Percentiles rank a stretch among this genome's conserved stretches.
These are phyloP conservation scores for Yamadazyma sp. DNA, from an alignment of 805 yeast species.

Conservation along the genomic window DNA sequence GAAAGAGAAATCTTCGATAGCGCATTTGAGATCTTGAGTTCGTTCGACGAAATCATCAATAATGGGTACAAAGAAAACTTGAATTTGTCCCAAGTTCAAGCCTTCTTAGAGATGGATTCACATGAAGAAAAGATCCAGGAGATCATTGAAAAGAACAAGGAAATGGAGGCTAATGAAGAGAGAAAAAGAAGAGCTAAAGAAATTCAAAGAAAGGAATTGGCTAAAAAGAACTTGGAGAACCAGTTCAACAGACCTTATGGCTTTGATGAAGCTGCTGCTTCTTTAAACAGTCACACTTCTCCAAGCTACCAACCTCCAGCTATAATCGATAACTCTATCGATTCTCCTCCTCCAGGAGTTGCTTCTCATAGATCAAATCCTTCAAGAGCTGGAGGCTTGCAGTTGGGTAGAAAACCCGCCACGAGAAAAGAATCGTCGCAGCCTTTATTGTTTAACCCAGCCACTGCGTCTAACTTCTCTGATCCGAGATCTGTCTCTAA, in stretches of 20 bases:
- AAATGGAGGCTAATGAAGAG: constrained; percentile 94
- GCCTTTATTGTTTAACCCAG: constrained; percentile 25
- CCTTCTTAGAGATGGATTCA: constrained; percentile 94
- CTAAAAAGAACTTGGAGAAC: constrained; percentile 57
- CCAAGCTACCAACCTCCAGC: constrained; percentile 24
- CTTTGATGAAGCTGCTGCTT: constrained; percentile 4
- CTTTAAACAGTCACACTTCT: constrained; percentile 16
- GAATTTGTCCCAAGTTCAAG: constrained; percentile 75
- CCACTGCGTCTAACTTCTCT: constrained; percentile 25
- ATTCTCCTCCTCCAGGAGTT: constrained; percentile 8
- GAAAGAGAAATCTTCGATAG: constrained; percentile 79
- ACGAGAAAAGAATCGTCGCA: constrained; percentile 27
- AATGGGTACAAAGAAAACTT: constrained; percentile 90
- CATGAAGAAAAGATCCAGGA: constrained; percentile 99
- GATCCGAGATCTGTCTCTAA: constrained; percentile 11
- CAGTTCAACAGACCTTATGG: constrained; percentile 27
- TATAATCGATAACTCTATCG: constrained; percentile 10
- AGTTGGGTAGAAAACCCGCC: constrained; percentile 61
- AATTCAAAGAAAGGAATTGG: constrained; percentile 76
- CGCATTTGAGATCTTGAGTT: constrained; percentile 85
- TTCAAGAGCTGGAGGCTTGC: constrained; percentile 56
- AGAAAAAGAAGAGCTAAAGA: constrained; percentile 94
- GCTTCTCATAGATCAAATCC: constrained; percentile 6
- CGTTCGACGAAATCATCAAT: constrained; percentile 90
- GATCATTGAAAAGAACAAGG: constrained; percentile 94